Conservation (phyloP, 2,329 filamentous ascomycete genomes). For the Colletotrichum ledebouriae region DNA sequence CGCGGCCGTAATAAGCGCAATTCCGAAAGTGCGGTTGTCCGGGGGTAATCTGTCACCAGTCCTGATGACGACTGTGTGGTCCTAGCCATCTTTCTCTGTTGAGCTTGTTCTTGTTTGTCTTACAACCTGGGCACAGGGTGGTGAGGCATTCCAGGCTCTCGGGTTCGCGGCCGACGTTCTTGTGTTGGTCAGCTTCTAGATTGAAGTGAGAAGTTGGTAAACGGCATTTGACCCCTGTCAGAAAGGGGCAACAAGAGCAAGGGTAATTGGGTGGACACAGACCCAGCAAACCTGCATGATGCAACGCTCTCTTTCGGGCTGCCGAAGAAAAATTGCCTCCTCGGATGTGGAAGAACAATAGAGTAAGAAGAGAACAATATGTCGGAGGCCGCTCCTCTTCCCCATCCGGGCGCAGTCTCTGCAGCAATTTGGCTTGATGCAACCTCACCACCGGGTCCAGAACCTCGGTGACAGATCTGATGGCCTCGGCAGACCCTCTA, state of each 20-base stretch:
- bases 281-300: conserved; percentile 20
- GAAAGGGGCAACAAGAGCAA: not conserved
- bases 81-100: no score
- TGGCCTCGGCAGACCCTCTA: conserved; percentile 4
- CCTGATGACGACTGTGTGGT: no score
- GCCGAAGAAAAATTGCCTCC: not conserved
- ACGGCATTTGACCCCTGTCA: conserved; percentile 16
- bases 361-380: conserved; percentile 4
- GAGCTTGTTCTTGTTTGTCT: not conserved
- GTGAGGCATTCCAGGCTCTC: conserved; percentile 5
- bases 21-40: no score
- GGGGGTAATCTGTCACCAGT: no score
- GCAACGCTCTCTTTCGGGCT: conserved; percentile 4
- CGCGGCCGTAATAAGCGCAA: no score
- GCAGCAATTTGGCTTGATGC: not conserved
- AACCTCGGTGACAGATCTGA: conserved; percentile 13
- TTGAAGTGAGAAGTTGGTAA: conserved; percentile 4
- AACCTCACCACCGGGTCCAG: not conserved
- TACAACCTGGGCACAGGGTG: not conserved
- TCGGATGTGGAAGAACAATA: not conserved
- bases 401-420: not conserved
- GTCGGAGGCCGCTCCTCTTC: not conserved
- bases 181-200: not conserved
- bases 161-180: not conserved
- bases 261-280: not conserved